Base-by-base conservation (phyloP, 495 filamentous ascomycete species). In the Aspergillus biplanus region DNA sequence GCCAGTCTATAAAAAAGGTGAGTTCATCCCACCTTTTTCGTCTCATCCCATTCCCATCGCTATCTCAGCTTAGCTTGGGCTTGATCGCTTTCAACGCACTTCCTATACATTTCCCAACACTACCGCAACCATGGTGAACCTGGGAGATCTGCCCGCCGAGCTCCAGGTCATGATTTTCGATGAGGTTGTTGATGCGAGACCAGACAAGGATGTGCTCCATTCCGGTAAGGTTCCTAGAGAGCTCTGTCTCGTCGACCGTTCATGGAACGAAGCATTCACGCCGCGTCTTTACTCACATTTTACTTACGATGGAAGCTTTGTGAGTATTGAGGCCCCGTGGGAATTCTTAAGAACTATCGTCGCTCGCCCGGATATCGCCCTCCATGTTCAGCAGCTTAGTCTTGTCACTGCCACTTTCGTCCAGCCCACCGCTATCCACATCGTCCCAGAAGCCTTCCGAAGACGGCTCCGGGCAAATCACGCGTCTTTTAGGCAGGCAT, bases 311-410 rank as follows among this genome's bases (percentile, higher is more conserved):
- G 27, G 27, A 11, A 34, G 21, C 27, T 21, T 15, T 5, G 33
- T 9, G 11, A 5, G 15, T 15, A 13, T 33, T 7, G 13, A 33
- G 3, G 9, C 0, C 5, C 44, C 37, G 18, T 52, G 46, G 46
- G 6, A 3, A 6, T 59, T 59, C 33, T 34, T 59, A 7, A 44
- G 57, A 15, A 59, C 57, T 7, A 50, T 59, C 46, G 33, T 50
- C 32, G 7, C 12, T 13, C 57, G 57, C 4, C 57, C 57, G 6
- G 57, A 59, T n/a, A 31, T 59, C 8, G 46, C 44, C 5, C 6
- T 1, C 6, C 8, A 21, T 18, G 47, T 50, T 4, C 1, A 18
- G 9, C 47, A 50, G 47, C 16, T 50, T 18, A 50, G 5, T 18
- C 27, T 50, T 11, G 8, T 44, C 11, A 44, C 39, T 15, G 39